Base-by-base conservation (phyloP, 306 rosid species). In the Fragaria ananassa region DNA sequence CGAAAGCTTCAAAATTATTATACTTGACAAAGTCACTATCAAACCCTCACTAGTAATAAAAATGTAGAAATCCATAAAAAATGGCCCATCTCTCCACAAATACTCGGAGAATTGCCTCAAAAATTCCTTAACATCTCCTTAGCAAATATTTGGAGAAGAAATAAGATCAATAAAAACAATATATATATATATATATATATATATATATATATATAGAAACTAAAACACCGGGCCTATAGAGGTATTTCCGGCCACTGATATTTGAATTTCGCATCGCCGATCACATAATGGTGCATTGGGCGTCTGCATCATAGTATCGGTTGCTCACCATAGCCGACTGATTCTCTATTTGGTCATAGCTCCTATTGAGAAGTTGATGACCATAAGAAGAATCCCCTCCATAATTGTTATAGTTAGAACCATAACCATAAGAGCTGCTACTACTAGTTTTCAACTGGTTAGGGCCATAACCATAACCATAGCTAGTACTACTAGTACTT, bases 231-330 rank as follows among this genome's bases (percentile, higher is more conserved):
- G 19, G 35, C 10, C 10, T 10, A 27, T 10, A 13, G 5, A 13
- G n/a, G 9, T 4, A 27, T 6, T 1, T 3, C 66, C 41, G 66
- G 37, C 66, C 18, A 27, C 39, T 53, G 25, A 2, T 53, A 53
- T 2, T 53, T 53, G 1, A 6, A 53, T 18, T 53, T 19, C 58
- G 4, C 46, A 2, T 51, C 57, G 57, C 1, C 62, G 4, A n/a
- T 78, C 71, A 70, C 76, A 78, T 70, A 25, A 78, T 60, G 70
- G 41, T 27, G 75, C 81, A 57, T 4, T 15, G 35, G 7, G 60
- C 1, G 34, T 64, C 17, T 12, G 61, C 8, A 46, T 58, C 67
- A 0, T 61, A 61, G 6, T 4, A 13, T 61, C 41, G 67, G 67
- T 14, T 14, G 34, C 19, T 61, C 64, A 0, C 34, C 35, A 23